A percentile compares a stretch with the other conserved stretches of the same genome.
Conservation (phyloP, 345 rosid genomes). For the Raphanus sativus region DNA sequence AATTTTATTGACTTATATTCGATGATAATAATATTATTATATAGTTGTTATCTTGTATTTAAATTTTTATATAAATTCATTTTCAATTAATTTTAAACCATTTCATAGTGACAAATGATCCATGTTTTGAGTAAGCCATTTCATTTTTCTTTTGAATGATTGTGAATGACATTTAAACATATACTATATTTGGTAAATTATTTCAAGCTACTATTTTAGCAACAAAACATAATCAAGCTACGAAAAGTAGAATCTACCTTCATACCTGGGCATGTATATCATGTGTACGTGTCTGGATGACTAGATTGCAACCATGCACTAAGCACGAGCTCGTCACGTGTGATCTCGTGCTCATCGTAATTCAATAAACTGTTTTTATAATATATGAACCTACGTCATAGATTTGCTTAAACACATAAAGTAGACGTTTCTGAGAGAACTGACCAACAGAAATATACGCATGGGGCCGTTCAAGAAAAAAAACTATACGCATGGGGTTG, state of each 20-base stretch:
- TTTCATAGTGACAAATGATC: neutral
- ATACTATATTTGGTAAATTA: neutral
- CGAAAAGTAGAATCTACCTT: neutral
- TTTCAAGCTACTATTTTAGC: neutral
- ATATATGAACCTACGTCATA: neutral
- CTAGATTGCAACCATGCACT: conserved; percentile 6
- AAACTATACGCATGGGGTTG: conserved; percentile 19
- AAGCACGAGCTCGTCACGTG: conserved; percentile 28
- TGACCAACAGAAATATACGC: conserved; percentile 5
- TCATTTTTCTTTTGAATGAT: neutral
- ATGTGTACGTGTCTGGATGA: conserved; percentile 6
- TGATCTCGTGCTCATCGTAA: conserved; percentile 10
- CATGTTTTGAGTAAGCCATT: neutral
- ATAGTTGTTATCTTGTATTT: neutral
- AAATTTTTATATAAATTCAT: neutral
- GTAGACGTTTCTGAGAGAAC: conserved; percentile 7
- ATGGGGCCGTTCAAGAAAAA: neutral
- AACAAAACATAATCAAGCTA: neutral
- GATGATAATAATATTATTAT: neutral
- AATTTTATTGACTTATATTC: neutral
- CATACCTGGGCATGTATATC: neutral
- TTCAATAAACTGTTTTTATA: neutral
- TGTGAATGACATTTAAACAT: neutral
- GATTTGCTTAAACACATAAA: conserved; percentile 6
- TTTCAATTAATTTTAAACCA: neutral